These are phyloP conservation scores for Drechslerella coelobrocha DNA, from an alignment of 2,329 filamentous ascomycete species.

Conservation along the genomic window DNA sequence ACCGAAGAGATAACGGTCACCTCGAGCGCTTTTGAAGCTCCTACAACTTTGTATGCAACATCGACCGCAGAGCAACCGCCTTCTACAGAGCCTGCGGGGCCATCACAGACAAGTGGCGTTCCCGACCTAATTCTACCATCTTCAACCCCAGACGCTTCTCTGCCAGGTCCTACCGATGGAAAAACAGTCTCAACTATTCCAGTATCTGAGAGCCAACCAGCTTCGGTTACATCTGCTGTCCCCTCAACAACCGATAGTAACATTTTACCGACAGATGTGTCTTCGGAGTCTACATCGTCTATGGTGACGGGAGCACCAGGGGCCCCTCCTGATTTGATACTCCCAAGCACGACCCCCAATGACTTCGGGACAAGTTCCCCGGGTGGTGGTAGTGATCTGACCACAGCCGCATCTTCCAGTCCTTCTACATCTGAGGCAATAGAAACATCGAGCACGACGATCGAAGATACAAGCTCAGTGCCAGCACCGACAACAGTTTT, in stretches of 20 bases:
- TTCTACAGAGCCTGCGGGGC: background rate
- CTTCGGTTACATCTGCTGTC: conserved; percentile 11
- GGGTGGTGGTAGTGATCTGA: conserved; percentile 8
- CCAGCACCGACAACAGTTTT: conserved; percentile 25
- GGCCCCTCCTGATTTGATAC: conserved; percentile 28
- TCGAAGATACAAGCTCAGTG: background rate
- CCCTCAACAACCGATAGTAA: conserved; percentile 9
- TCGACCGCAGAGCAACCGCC: no score
- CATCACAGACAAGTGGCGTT: conserved; percentile 14
- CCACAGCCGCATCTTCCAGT: conserved; percentile 1
- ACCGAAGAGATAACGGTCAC: background rate
- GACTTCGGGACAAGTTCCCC: conserved; percentile 16
- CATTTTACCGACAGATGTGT: conserved; percentile 11
- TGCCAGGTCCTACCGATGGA: conserved; percentile 19
- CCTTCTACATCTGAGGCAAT: conserved; percentile 10
- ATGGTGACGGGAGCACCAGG: conserved; percentile 23
- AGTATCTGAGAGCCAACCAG: conserved; percentile 11
- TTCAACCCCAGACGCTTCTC: conserved; percentile 15
- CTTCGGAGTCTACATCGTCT: conserved; percentile 8
- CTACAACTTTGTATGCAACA: no score
- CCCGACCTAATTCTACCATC: conserved; percentile 40
- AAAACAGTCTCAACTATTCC: background rate
- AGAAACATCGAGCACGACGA: background rate
- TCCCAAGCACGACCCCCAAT: conserved; percentile 30
- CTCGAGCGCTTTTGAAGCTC: background rate